These are phyloP conservation scores for Ogataea pignaliae DNA, from an alignment of 805 yeast species.

Conservation along the genomic window DNA sequence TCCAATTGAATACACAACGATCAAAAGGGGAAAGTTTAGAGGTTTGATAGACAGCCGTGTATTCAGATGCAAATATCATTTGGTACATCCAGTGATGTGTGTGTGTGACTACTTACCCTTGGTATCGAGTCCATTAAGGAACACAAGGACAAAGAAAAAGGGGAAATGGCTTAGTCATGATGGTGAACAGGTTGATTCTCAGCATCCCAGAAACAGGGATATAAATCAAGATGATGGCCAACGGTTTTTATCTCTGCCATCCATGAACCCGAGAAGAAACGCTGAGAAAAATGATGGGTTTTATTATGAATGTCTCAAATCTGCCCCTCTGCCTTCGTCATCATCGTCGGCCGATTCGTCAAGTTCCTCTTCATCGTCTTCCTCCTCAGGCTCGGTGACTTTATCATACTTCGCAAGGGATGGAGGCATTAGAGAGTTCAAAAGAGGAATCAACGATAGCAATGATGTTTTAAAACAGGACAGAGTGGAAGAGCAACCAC, in stretches of 20 bases:
- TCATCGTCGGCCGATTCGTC: conserved; percentile 10
- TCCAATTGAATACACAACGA: conserved; percentile 3
- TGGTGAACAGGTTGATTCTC: background rate
- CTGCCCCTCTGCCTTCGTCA: conserved; percentile 10
- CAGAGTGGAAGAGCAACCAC: too few species aligned
- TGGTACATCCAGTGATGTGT: conserved; percentile 12
- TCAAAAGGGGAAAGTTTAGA: conserved; percentile 18
- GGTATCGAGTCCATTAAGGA: conserved; percentile 18
- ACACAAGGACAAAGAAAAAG: conserved; percentile 4
- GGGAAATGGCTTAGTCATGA: background rate
- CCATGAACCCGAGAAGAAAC: background rate
- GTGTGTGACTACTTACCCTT: conserved; percentile 16
- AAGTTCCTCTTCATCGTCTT: conserved; percentile 10
- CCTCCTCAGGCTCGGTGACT: conserved; percentile 13
- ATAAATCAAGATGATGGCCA: background rate
- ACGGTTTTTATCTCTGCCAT: background rate
- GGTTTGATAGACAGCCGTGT: conserved; percentile 17
- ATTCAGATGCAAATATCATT: conserved; percentile 17
- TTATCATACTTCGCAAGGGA: conserved; percentile 14
- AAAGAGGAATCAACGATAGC: background rate
- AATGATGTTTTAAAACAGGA: too few species aligned
- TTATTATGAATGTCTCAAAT: background rate
- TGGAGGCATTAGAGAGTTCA: conserved; percentile 7
- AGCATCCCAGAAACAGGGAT: background rate
- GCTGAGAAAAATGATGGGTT: too few species aligned